A percentile compares a stretch with the other conserved stretches of the same genome.
Conservation (phyloP, 495 filamentous ascomycete genomes). For the Terfezia claveryi region DNA sequence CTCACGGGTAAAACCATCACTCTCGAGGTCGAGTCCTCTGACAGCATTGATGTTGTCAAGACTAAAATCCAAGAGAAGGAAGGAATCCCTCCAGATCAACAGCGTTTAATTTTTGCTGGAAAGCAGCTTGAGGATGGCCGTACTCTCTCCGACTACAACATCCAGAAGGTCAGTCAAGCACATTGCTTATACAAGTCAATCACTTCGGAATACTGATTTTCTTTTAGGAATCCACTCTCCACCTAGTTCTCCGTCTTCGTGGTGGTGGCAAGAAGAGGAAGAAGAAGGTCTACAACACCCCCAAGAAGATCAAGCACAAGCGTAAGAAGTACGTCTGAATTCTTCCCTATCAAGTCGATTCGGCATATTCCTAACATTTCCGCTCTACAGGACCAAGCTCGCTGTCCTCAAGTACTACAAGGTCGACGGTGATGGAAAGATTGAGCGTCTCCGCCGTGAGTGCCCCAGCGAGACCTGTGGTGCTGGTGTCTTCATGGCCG, state of each 20-base stretch:
- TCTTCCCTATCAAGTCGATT: neutral
- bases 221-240: conserved; percentile 65
- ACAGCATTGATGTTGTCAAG: conserved; percentile 89
- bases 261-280: conserved; percentile 97
- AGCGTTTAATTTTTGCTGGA: conserved; percentile 98
- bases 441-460: conserved; percentile 95
- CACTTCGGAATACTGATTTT: no score
- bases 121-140: conserved; percentile 99
- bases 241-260: conserved; percentile 94
- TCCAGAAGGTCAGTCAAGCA: conserved; percentile 49
- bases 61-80: conserved; percentile 79
- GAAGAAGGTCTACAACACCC: conserved; percentile 99
- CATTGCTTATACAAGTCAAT: no score
- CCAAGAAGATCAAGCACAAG: conserved; percentile 99
- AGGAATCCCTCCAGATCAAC: conserved; percentile 98
- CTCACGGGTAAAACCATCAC: conserved; percentile 99
- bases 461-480: conserved; percentile 87
- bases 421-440: conserved; percentile 98
- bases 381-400: conserved; percentile 61
- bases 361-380: neutral
- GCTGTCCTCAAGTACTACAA: conserved; percentile 99
- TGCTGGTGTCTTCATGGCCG: conserved; percentile 99
- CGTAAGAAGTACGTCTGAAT: conserved; percentile 43
- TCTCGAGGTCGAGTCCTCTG: conserved; percentile 99
- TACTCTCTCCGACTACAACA: conserved; percentile 99